Evolutionary conservation across 192 early-diverging fungal species (phyloP).

Genomic region (Spinellus fusiger): DNA sequence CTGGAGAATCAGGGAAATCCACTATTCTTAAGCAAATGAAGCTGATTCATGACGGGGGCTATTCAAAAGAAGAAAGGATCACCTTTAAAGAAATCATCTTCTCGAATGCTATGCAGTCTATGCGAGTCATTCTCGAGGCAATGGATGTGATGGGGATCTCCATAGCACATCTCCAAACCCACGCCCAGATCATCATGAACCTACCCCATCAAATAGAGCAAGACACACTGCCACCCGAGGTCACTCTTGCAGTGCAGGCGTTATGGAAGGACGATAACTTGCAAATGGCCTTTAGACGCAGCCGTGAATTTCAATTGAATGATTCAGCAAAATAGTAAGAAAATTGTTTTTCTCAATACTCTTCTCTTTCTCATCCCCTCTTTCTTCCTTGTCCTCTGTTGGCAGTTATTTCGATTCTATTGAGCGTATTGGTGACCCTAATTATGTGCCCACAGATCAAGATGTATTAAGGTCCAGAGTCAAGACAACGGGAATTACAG

Average conservation of each 20-base stretch:
- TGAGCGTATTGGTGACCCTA: slow-evolving; percentile 73
- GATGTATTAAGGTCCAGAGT: slow-evolving; percentile 95
- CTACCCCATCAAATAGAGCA: slow-evolving; percentile 86
- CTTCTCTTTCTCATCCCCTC: slow-evolving; percentile 6
- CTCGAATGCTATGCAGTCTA: slow-evolving; percentile 90
- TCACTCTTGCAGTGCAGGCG: slow-evolving; percentile 69
- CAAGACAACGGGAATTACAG: slow-evolving; percentile 96
- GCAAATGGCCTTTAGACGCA: slow-evolving; percentile 70
- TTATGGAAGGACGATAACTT: slow-evolving; percentile 84
- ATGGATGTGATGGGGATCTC: slow-evolving; percentile 82
- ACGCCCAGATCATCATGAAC: slow-evolving; percentile 70
- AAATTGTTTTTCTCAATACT: not conserved
- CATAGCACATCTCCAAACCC: slow-evolving; percentile 60
- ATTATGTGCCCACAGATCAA: slow-evolving; percentile 90
- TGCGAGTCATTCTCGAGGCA: slow-evolving; percentile 91
- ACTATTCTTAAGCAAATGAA: slow-evolving; percentile 99
- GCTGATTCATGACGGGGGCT: slow-evolving; percentile 93
- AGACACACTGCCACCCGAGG: slow-evolving; percentile 76
- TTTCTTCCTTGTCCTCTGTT: slow-evolving; percentile 1
- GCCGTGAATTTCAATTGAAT: slow-evolving; percentile 92
- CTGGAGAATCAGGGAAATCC: slow-evolving; percentile 95
- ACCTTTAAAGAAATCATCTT: slow-evolving; percentile 95
- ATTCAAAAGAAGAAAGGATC: slow-evolving; percentile 81
- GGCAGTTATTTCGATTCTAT: slow-evolving; percentile 93
- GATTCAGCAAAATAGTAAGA: slow-evolving; percentile 94